Percentiles rank a stretch among this genome's conserved stretches.
phyloP scores from a whole-genome alignment of 2,329 filamentous ascomycete species.

The Pezicula neosporulosa region DNA sequence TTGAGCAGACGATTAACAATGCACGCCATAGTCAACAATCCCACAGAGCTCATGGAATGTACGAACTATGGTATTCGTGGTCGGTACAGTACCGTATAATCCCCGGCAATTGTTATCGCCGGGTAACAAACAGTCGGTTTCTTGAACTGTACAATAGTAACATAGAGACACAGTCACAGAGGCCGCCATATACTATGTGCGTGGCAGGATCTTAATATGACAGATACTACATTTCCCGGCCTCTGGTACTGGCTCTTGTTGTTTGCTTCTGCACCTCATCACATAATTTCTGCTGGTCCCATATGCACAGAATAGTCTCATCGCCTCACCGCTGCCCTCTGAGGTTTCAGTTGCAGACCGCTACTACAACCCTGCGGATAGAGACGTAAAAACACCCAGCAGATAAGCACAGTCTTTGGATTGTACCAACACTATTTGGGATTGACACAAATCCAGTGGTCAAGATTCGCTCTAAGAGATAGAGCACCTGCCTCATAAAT shows the following conservation, averaged over 20 bases:
- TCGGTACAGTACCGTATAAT: neutral
- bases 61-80: neutral
- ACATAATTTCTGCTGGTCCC: neutral
- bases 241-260: neutral
- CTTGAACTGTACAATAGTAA: neutral
- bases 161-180: no score
- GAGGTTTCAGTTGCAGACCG: constrained; percentile 11
- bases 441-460: no score
- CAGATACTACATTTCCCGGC: no score
- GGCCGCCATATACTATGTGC: no score
- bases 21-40: neutral
- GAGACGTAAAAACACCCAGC: neutral
- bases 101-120: no score
- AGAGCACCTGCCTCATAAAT: neutral
- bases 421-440: neutral
- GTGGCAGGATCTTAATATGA: no score
- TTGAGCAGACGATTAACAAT: neutral
- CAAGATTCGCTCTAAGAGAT: no score
- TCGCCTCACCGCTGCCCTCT: constrained; percentile 15
- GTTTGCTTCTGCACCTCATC: neutral
- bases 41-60: neutral
- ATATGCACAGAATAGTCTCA: neutral
- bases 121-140: neutral
- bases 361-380: constrained; percentile 6
- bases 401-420: neutral